Conservation (phyloP, 176 grass and related monocot genomes). For the Aechmea fasciata region DNA sequence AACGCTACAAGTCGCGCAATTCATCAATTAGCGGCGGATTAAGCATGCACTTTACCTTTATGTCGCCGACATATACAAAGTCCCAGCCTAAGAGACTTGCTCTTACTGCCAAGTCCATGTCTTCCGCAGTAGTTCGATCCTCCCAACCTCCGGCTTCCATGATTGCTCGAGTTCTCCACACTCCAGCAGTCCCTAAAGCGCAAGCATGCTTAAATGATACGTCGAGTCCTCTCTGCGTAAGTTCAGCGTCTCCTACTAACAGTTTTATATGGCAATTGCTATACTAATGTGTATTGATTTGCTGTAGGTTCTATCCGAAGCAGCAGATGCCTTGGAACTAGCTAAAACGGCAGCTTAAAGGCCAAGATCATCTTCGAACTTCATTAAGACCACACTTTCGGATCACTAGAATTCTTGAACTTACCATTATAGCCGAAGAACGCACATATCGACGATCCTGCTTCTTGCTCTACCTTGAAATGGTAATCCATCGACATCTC, state of each 20-base stretch:
- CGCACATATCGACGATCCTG: conserved; percentile 44
- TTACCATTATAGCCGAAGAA: conserved; percentile 79
- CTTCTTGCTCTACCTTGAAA: conserved; percentile 85
- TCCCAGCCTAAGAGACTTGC: conserved; percentile 61
- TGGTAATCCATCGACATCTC: conserved; percentile 78
- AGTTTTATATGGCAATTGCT: too few species aligned
- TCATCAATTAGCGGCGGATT: not conserved
- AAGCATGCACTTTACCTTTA: conserved; percentile 31
- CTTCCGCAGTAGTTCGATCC: conserved; percentile 49
- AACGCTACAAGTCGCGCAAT: not conserved
- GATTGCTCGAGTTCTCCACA: conserved; percentile 45
- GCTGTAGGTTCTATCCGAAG: too few species aligned
- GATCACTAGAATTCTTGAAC: too few species aligned
- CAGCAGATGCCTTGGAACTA: too few species aligned
- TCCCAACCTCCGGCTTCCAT: conserved; percentile 47
- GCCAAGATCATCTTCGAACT: not conserved
- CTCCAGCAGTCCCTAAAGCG: conserved; percentile 44
- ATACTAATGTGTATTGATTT: too few species aligned
- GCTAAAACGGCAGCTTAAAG: not conserved
- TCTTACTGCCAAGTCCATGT: conserved; percentile 65
- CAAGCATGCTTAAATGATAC: too few species aligned
- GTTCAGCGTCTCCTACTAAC: too few species aligned
- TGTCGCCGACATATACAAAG: conserved; percentile 50
- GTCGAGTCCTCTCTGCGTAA: too few species aligned
- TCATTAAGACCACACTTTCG: not conserved